Evolutionary conservation across 2,329 filamentous ascomycete genomes (phyloP), one percentile per base, ranked within the genome.

Genomic region (Trichophyton schoenleinii): DNA sequence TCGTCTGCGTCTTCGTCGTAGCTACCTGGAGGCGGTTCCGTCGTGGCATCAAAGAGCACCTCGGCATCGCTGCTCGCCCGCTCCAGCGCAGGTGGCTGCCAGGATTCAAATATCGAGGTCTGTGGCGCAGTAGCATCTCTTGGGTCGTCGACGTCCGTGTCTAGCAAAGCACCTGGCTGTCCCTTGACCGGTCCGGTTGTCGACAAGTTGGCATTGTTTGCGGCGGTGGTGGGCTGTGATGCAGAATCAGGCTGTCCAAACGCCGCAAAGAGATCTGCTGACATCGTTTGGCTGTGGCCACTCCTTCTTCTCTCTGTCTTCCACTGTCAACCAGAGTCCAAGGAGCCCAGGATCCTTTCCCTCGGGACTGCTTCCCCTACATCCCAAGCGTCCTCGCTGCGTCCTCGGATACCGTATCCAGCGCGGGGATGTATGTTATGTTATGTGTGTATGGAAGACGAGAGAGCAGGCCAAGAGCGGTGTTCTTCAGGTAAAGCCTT

Each of bases 21-120:
- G 34, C 71, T 69, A 48, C 66, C 66, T 11, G 66, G 64, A 34
- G 63, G 62, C 42, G 58, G 59, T 53, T 75, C 73, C 6, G 69
- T 64, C 36, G 70, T 64, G 41, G 81, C 85, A 71, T 89, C 86
- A 69, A 89, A 89, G 2, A 89, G 74, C 2, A 89, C 80, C 65
- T 83, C 81, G 15, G 44, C 28, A 11, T 57, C 58, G 9, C n/a
- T 34, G 38, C 28, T 53, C 5, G 22, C 22, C n/a, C 18, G 13
- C 28, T 53, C 49, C 13, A 52, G 59, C 57, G 13, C 57, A 44
- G 25, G 49, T 53, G 49, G 49, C 22, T 31, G 49, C 49, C 49
- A 53, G 13, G 49, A 28, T 22, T 53, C 49, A 28, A 59, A 41
- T 20, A 52, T 22, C 25, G 38, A 57, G 28, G 55, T 7, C 28